A percentile compares a stretch with the other conserved stretches of the same genome.
phyloP scores from a whole-genome alignment of 2,329 filamentous ascomycete genomes.

The Colletotrichum sublineola region DNA sequence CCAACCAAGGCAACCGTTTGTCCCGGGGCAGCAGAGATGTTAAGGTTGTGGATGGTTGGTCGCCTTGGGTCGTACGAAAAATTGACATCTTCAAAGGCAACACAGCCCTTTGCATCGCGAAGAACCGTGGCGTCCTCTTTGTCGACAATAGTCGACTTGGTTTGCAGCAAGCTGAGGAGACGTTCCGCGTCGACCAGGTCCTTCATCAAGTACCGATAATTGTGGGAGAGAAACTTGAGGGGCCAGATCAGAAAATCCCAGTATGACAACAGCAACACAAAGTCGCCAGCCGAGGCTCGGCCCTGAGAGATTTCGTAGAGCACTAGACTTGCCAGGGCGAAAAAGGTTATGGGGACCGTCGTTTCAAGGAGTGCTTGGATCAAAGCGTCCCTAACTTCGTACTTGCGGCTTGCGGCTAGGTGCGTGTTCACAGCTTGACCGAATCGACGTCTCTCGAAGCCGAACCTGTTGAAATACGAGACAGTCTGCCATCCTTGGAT shows the following conservation, averaged over 20 bases:
- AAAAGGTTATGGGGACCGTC: constrained; percentile 61
- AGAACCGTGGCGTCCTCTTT: constrained; percentile 60
- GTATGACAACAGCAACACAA: constrained; percentile 75
- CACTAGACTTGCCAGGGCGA: constrained; percentile 54
- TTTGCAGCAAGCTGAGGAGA: constrained; percentile 68
- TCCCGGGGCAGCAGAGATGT: constrained; percentile 62
- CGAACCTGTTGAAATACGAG: constrained; percentile 56
- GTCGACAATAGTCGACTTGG: constrained; percentile 68
- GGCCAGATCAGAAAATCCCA: constrained; percentile 65
- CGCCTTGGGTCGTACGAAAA: constrained; percentile 69
- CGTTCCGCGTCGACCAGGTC: constrained; percentile 76
- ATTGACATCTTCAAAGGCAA: constrained; percentile 66
- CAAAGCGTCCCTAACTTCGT: constrained; percentile 44
- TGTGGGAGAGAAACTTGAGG: constrained; percentile 50
- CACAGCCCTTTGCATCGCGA: constrained; percentile 59
- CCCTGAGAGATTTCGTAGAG: constrained; percentile 65
- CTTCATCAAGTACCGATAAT: constrained; percentile 38
- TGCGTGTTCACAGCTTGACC: constrained; percentile 46
- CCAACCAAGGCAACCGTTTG: constrained; percentile 72
- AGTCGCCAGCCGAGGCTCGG: constrained; percentile 66
- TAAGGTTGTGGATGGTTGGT: constrained; percentile 62
- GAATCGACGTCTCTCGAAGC: constrained; percentile 48
- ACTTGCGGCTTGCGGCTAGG: constrained; percentile 44
- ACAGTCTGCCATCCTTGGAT: constrained; percentile 73
- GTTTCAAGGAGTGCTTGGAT: constrained; percentile 50